Conservation (phyloP, 2,329 filamentous ascomycete genomes). For the Aureobasidium zeae region DNA sequence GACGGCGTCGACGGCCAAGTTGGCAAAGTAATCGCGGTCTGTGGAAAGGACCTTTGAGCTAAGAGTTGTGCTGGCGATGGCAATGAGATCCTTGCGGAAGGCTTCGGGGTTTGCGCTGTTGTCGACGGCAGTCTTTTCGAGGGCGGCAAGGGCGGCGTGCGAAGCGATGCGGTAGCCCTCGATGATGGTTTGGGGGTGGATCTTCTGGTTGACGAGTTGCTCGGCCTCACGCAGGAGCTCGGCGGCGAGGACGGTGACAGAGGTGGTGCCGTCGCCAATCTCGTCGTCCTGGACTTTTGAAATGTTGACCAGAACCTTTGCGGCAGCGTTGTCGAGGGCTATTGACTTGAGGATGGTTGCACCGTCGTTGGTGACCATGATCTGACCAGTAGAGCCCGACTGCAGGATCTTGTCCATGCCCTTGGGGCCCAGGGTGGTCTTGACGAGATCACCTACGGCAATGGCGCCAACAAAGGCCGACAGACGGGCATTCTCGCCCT, state of each 20-base stretch:
- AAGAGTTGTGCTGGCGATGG: constrained; percentile 88
- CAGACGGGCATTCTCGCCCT: constrained; percentile 97
- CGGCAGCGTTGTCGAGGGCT: constrained; percentile 93
- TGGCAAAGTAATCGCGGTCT: constrained; percentile 83
- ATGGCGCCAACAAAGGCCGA: constrained; percentile 98
- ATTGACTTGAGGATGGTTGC: constrained; percentile 98
- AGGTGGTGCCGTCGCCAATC: constrained; percentile 95
- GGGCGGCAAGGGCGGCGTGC: constrained; percentile 70
- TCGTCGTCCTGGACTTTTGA: constrained; percentile 99
- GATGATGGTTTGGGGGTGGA: constrained; percentile 98
- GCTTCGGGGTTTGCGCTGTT: constrained; percentile 74
- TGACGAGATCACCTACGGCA: constrained; percentile 92
- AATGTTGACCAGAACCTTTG: constrained; percentile 97
- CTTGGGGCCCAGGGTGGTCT: constrained; percentile 93
- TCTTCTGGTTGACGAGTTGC: constrained; percentile 95
- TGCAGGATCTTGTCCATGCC: constrained; percentile 99
- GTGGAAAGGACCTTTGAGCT: constrained; percentile 96
- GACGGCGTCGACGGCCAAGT: constrained; percentile 83
- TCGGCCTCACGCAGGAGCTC: constrained; percentile 94
- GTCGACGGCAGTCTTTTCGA: constrained; percentile 79
- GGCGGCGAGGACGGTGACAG: constrained; percentile 89
- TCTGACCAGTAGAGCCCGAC: constrained; percentile 90
- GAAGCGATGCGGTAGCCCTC: constrained; percentile 98
- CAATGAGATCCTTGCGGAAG: constrained; percentile 80
- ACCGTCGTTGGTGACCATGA: constrained; percentile 98